Evolutionary conservation across 2,329 filamentous ascomycete genomes (phyloP).

Genomic region (Verticillium nubilum): DNA sequence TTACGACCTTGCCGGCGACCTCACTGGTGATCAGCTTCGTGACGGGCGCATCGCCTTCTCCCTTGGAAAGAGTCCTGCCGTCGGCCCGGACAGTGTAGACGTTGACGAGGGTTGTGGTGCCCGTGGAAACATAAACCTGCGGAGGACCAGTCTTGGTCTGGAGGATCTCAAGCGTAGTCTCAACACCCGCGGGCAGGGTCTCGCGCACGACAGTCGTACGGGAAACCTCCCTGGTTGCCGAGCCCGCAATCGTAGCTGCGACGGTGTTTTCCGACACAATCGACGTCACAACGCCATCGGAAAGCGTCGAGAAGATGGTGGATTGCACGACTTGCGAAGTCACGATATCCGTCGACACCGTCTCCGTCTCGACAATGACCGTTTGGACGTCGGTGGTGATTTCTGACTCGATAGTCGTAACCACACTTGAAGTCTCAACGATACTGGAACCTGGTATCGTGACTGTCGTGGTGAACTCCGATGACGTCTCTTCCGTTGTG

Average conservation of each 20-base stretch:
- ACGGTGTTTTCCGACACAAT: not conserved
- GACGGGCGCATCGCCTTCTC: slow-evolving; percentile 7
- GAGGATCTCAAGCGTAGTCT: not conserved
- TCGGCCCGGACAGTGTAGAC: slow-evolving; percentile 9
- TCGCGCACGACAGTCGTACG: not conserved
- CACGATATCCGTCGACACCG: not conserved
- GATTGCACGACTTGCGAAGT: not conserved
- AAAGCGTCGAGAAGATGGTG: not conserved
- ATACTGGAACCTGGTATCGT: not conserved
- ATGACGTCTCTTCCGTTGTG: not conserved
- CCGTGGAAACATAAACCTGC: slow-evolving; percentile 10
- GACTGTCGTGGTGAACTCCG: not conserved
- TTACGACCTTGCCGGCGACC: slow-evolving; percentile 12
- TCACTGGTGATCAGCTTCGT: slow-evolving; percentile 17
- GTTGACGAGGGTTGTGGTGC: slow-evolving; percentile 15
- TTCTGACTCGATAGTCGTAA: not conserved
- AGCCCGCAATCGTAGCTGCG: not conserved
- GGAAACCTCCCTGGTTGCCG: not conserved
- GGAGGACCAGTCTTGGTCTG: not conserved
- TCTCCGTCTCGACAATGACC: not conserved
- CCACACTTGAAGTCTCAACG: slow-evolving; percentile 2
- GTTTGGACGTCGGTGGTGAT: not conserved
- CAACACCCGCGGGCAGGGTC: not conserved
- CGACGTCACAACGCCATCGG: not conserved
- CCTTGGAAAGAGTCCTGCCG: slow-evolving; percentile 1